Evolutionary conservation across 805 yeast species (phyloP).

Genomic region (Candida pseudofarinosa): DNA sequence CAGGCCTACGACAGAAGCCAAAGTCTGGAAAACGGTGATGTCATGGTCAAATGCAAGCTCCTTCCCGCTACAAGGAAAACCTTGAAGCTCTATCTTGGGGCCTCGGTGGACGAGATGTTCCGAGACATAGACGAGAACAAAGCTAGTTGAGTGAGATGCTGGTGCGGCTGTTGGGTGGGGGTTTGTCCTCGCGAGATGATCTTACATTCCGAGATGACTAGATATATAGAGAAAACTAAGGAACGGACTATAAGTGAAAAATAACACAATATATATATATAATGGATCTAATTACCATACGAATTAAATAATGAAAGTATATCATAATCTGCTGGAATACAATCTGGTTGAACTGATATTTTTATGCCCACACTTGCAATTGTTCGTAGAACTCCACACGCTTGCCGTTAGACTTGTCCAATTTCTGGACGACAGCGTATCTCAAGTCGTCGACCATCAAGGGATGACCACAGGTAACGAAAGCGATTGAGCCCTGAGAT

Average conservation of each 20-base stretch:
- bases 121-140: slow-evolving; percentile 7
- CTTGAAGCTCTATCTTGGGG: slow-evolving; percentile 65
- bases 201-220: too few species aligned
- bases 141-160: too few species aligned
- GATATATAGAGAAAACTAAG: too few species aligned
- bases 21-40: slow-evolving; percentile 28
- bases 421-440: slow-evolving; percentile 38
- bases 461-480: slow-evolving; percentile 63
- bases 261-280: too few species aligned
- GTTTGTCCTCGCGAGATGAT: too few species aligned
- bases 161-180: too few species aligned
- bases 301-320: neutral
- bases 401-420: slow-evolving; percentile 31
- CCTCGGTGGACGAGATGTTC: slow-evolving; percentile 54
- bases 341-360: too few species aligned
- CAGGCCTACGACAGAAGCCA: slow-evolving; percentile 71
- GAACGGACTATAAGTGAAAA: too few species aligned
- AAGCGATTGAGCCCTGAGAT: slow-evolving; percentile 43
- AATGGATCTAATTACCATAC: too few species aligned
- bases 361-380: slow-evolving; percentile 61
- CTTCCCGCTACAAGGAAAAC: slow-evolving; percentile 74
- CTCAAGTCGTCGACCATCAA: slow-evolving; percentile 55
- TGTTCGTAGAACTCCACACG: slow-evolving; percentile 73
- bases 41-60: slow-evolving; percentile 62
- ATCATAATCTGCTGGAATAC: too few species aligned